phyloP scores from a whole-genome alignment of 768 basidiomycete genomes.

The Lanmaoa pseudosensibilis region DNA sequence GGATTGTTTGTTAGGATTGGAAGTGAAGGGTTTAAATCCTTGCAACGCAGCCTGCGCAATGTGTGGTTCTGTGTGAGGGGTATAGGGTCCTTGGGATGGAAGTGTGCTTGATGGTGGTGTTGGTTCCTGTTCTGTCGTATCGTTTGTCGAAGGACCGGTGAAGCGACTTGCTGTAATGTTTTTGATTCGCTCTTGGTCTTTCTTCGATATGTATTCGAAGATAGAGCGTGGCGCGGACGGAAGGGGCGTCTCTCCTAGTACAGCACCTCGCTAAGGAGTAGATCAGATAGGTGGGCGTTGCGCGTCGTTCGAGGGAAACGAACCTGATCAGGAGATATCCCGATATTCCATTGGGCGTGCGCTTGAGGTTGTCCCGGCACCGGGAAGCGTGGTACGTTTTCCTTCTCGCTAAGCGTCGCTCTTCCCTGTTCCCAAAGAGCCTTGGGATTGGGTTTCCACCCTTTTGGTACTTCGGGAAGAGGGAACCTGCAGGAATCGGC shows the following conservation, averaged over 20 bases:
- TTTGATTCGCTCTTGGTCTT: slow-evolving; percentile 84
- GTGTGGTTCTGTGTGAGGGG: slow-evolving; percentile 69
- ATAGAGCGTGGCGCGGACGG: slow-evolving; percentile 74
- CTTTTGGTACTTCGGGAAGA: slow-evolving; percentile 75
- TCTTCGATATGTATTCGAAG: slow-evolving; percentile 92
- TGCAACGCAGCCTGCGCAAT: slow-evolving; percentile 82
- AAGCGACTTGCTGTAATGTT: slow-evolving; percentile 44
- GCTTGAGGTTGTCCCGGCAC: slow-evolving; percentile 29
- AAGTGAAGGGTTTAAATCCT: slow-evolving; percentile 88
- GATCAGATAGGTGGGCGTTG: slow-evolving; percentile 3
- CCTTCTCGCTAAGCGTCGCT: slow-evolving; percentile 41
- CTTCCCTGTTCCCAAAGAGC: slow-evolving; percentile 65
- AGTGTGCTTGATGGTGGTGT: slow-evolving; percentile 14
- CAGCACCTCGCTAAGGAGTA: slow-evolving; percentile 64
- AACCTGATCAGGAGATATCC: slow-evolving; percentile 74
- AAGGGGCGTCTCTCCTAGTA: slow-evolving; percentile 80
- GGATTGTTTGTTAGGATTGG: slow-evolving; percentile 74
- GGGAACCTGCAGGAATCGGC: slow-evolving; percentile 61
- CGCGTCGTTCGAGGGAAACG: slow-evolving; percentile 21
- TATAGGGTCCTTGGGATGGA: slow-evolving; percentile 36
- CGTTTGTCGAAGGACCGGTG: slow-evolving; percentile 25
- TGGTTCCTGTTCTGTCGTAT: slow-evolving; percentile 26
- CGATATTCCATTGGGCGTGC: slow-evolving; percentile 55
- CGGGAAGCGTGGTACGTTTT: slow-evolving; percentile 36
- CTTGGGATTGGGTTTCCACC: slow-evolving; percentile 83